A percentile compares a stretch with the other conserved stretches of the same genome.
Conservation (phyloP, 1,284 basidiomycete genomes). For the Sparassis latifolia region DNA sequence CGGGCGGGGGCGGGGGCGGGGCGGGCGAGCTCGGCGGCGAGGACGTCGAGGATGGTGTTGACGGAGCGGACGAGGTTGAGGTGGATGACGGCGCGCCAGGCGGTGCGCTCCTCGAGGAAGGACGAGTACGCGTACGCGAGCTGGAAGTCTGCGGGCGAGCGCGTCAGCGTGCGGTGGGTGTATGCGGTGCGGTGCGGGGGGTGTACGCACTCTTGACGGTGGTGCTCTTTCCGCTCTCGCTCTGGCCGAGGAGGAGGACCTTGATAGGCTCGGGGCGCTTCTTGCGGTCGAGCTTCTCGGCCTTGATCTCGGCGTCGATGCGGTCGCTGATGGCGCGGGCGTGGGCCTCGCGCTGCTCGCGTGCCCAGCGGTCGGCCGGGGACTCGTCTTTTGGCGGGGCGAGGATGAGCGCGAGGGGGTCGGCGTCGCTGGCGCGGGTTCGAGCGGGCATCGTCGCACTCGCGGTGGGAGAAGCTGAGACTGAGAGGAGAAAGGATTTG, state of each 20-base stretch:
- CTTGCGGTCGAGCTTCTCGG: slow-evolving; percentile 45
- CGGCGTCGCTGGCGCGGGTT: slow-evolving; percentile 18
- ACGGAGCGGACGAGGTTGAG: slow-evolving; percentile 59
- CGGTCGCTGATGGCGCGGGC: slow-evolving; percentile 54
- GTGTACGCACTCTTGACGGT: slow-evolving; percentile 51
- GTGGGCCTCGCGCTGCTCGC: slow-evolving; percentile 52
- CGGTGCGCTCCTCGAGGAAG: slow-evolving; percentile 48
- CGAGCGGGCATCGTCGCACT: no score
- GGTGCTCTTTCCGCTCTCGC: slow-evolving; percentile 44
- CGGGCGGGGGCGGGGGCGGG: slow-evolving; percentile 1
- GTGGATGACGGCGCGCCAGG: slow-evolving; percentile 58
- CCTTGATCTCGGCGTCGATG: slow-evolving; percentile 61
- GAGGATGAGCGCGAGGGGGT: slow-evolving; percentile 51
- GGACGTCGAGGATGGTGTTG: slow-evolving; percentile 44
- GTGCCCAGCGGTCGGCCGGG: slow-evolving; percentile 38
- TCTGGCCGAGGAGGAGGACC: slow-evolving; percentile 48
- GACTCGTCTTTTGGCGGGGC: slow-evolving; percentile 57
- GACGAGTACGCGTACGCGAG: slow-evolving; percentile 36
- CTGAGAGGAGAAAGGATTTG: no score
- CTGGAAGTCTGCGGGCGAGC: slow-evolving; percentile 29
- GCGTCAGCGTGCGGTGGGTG: not conserved
- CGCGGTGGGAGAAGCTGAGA: no score
- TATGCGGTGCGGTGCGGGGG: not conserved
- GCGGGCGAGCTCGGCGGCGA: slow-evolving; percentile 35
- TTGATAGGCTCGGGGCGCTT: slow-evolving; percentile 51